phyloP scores from a whole-genome alignment of 805 yeast species.

The Candida mattraensis region DNA sequence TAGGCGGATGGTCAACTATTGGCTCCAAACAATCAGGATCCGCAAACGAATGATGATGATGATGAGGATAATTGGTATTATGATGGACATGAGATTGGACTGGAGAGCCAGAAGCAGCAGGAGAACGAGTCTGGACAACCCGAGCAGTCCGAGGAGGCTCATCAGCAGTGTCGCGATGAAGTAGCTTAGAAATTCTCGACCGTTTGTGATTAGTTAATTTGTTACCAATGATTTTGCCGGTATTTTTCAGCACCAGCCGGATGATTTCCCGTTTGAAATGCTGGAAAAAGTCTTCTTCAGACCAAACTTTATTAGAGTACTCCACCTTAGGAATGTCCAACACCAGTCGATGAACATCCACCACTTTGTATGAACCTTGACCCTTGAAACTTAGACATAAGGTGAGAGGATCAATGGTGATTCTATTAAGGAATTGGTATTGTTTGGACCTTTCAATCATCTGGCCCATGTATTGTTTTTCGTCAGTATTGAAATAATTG shows the following conservation, averaged over 20 bases:
- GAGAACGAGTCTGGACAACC: too few species aligned
- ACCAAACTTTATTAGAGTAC: conserved; percentile 65
- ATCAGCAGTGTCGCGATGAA: too few species aligned
- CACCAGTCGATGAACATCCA: conserved; percentile 73
- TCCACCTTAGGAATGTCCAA: conserved; percentile 63
- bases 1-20: neutral
- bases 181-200: conserved; percentile 1
- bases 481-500: conserved; percentile 10
- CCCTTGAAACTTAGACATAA: conserved; percentile 79
- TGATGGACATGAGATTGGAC: neutral
- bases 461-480: conserved; percentile 37
- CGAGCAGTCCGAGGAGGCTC: too few species aligned
- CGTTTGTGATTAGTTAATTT: conserved; percentile 45
- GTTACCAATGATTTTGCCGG: conserved; percentile 79
- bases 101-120: neutral
- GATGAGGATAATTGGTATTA: neutral
- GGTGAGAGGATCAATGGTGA: conserved; percentile 28
- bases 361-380: conserved; percentile 61
- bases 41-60: conserved; percentile 17
- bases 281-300: conserved; percentile 65
- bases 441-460: conserved; percentile 44
- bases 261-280: conserved; percentile 61
- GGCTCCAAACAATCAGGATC: conserved; percentile 30
- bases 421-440: conserved; percentile 39
- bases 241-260: conserved; percentile 55